These are phyloP conservation scores for Erythrobasidium yunnanense DNA, from an alignment of 768 basidiomycete genomes.

Conservation along the genomic window DNA sequence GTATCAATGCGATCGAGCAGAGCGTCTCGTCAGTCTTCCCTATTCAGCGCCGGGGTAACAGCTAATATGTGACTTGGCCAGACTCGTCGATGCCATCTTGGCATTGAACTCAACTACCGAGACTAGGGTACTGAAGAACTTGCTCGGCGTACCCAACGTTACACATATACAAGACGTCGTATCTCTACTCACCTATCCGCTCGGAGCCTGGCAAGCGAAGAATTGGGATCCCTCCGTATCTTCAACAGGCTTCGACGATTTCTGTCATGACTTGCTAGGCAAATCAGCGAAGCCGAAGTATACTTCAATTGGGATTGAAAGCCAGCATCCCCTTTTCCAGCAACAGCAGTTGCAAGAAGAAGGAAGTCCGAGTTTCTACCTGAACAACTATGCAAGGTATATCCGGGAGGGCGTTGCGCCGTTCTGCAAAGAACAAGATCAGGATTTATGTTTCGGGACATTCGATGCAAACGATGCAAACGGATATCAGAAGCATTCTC, in stretches of 20 bases:
- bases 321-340: slow-evolving; percentile 38
- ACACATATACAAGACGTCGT: slow-evolving; percentile 68
- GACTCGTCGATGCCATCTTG: slow-evolving; percentile 56
- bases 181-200: slow-evolving; percentile 56
- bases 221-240: slow-evolving; percentile 72
- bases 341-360: too few species aligned
- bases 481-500: slow-evolving; percentile 53
- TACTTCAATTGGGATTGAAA: too few species aligned
- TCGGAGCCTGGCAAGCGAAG: slow-evolving; percentile 68
- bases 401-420: slow-evolving; percentile 53
- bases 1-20: slow-evolving; percentile 19
- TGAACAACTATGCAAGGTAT: slow-evolving; percentile 62
- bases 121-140: slow-evolving; percentile 52
- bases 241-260: slow-evolving; percentile 56
- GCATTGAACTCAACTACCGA: slow-evolving; percentile 44
- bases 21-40: slow-evolving; percentile 29
- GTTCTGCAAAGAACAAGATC: slow-evolving; percentile 48
- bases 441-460: slow-evolving; percentile 76
- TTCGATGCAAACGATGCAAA: slow-evolving; percentile 51
- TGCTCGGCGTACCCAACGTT: slow-evolving; percentile 64
- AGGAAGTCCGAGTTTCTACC: slow-evolving; percentile 4
- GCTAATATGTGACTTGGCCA: slow-evolving; percentile 40
- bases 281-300: slow-evolving; percentile 33
- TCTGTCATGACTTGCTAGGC: slow-evolving; percentile 40
- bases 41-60: slow-evolving; percentile 31